Evolutionary conservation across 1,139 yeast genomes (phyloP), one percentile per base, ranked within the genome.

Genomic region (Yarrowia galli): DNA sequence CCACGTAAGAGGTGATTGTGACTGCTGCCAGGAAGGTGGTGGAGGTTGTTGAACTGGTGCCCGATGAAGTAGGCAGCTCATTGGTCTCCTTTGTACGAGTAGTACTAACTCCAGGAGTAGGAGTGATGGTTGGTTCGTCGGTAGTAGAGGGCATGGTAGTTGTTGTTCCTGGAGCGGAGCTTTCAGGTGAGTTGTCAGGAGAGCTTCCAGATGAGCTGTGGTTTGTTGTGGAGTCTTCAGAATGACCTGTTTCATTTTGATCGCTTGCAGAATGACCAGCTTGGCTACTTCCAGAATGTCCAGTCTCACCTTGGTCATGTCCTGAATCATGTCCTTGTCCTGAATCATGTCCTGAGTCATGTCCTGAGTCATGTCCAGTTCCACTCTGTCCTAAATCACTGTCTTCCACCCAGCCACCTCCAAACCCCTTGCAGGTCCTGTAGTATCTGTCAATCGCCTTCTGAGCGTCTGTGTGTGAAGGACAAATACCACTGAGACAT

Each of bases 401-500:
- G 3, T 12, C 63, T 13, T 25, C 7, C 28, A 25, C 60, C 10
- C 15, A 58, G n/a, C n/a, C 40, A 36, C 72, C 16, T 25, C 71
- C 71, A 45, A 63, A 65, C 43, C 60, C 71, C 42, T 51, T 60
- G 56, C 74, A 74, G 38, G 70, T 67, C n/a, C 78, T 70, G 76
- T 84, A 75, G 78, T 90, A 89, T 23, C 87, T 83, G 10, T 36
- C 28, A 5, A 54, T 16, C 2, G 60, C 60, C 13, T 38, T 54
- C 56, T 80, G 70, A 73, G 79, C 79, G 69, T 96, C 96, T 67
- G n/a, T n/a, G n/a, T n/a, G n/a, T n/a, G 82, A 78, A 71, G 96
- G 93, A 81, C 97, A 91, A 70, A 81, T 83, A 69, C 81, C 75
- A 68, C 83, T 79, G 79, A 91, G 82, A 82, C 97, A 91, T 68